Evolutionary conservation across 2,329 filamentous ascomycete genomes (phyloP).

Genomic region (Fusarium torreyae): DNA sequence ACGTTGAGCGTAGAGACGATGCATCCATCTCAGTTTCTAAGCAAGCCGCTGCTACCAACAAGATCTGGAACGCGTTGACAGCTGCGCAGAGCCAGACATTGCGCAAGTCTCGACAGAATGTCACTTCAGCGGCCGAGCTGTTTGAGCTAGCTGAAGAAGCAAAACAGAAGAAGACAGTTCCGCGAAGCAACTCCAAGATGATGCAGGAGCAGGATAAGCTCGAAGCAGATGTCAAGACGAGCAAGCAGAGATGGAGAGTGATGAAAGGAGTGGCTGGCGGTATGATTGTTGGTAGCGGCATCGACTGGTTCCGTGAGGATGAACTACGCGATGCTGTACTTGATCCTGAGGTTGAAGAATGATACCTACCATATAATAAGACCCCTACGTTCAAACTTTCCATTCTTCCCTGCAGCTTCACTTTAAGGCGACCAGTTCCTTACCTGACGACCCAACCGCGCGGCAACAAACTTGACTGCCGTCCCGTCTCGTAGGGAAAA

Average conservation of each 20-base stretch:
- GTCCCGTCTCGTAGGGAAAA: constrained; percentile 28
- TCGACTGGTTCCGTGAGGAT: constrained; percentile 84
- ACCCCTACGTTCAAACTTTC: not conserved
- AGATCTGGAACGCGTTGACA: constrained; percentile 67
- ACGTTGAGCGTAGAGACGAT: constrained; percentile 77
- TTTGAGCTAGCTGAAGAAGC: constrained; percentile 73
- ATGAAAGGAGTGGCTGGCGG: constrained; percentile 86
- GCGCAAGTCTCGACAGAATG: constrained; percentile 71
- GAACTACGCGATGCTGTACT: constrained; percentile 79
- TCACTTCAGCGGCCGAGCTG: constrained; percentile 73
- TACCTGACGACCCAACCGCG: constrained; percentile 3
- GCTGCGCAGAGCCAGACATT: constrained; percentile 72
- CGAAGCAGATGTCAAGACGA: constrained; percentile 72
- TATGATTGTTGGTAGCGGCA: constrained; percentile 83
- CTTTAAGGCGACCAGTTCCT: not conserved
- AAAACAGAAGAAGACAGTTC: constrained; percentile 66
- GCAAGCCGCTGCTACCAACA: constrained; percentile 67
- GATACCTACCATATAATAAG: constrained; percentile 17
- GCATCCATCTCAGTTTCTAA: constrained; percentile 75
- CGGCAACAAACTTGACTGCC: constrained; percentile 9
- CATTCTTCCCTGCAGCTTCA: not conserved
- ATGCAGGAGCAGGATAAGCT: constrained; percentile 70
- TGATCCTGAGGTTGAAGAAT: constrained; percentile 69
- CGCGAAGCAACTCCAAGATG: constrained; percentile 67
- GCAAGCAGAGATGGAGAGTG: constrained; percentile 78